Conservation (phyloP, 1,139 yeast species). For the Waltiozyma sp. region DNA sequence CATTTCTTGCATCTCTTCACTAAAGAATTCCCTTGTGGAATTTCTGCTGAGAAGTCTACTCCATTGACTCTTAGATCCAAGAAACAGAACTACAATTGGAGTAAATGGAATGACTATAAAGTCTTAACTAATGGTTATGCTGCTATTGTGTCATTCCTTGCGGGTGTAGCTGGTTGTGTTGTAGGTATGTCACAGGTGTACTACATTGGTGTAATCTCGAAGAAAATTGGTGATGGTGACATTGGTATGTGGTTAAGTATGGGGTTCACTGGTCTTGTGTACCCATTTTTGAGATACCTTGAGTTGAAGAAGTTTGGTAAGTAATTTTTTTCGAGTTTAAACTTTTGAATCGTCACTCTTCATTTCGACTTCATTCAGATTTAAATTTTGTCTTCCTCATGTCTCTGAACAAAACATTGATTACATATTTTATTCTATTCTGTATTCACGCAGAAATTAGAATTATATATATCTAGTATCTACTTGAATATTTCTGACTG, state of each 20-base stretch:
- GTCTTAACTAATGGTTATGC: conserved; percentile 55
- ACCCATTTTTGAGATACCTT: conserved; percentile 50
- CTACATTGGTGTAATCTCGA: conserved; percentile 64
- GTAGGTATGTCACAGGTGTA: conserved; percentile 74
- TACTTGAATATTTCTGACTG: no score
- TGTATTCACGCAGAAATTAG: no score
- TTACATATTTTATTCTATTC: no score
- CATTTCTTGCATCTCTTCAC: conserved; percentile 38
- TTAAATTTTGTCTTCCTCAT: no score
- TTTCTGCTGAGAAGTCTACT: not conserved
- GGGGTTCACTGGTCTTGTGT: conserved; percentile 57
- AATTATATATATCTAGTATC: no score
- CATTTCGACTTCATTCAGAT: no score
- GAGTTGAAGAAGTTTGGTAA: conserved; percentile 47
- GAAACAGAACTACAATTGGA: conserved; percentile 47
- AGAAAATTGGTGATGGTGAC: conserved; percentile 52
- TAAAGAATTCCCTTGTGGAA: conserved; percentile 36
- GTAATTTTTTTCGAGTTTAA: conserved; percentile 12
- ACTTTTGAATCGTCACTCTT: no score
- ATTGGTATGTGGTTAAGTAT: conserved; percentile 74
- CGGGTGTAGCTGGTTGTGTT: conserved; percentile 66
- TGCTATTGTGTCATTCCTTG: conserved; percentile 43
- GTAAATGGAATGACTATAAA: conserved; percentile 49
- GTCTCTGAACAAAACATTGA: no score
- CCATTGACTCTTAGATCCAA: conserved; percentile 14